A percentile compares a stretch with the other conserved stretches of the same genome.
These are phyloP conservation scores for Rubia occidens DNA, from an alignment of 305 asterid genomes.

Conservation along the genomic window DNA sequence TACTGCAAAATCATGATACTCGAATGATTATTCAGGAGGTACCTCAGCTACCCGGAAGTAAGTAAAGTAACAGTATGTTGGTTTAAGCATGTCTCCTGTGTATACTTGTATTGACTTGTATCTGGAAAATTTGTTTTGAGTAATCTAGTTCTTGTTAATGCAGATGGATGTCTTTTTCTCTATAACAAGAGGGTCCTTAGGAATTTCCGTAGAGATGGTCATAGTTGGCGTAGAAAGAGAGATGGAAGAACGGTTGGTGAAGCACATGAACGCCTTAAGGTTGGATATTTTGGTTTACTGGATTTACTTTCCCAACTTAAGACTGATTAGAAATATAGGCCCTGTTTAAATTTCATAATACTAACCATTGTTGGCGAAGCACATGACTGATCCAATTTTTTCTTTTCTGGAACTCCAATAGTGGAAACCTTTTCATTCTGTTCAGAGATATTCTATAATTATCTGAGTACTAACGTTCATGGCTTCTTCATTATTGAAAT, in stretches of 20 bases:
- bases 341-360: neutral
- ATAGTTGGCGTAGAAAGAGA: slow-evolving; percentile 79
- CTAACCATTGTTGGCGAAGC: neutral
- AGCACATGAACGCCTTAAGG: slow-evolving; percentile 98
- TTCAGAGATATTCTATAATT: neutral
- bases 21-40: slow-evolving; percentile 60
- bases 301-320: neutral
- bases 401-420: neutral
- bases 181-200: slow-evolving; percentile 79
- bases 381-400: neutral
- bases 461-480: neutral
- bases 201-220: slow-evolving; percentile 90
- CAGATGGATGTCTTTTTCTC: slow-evolving; percentile 82
- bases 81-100: neutral
- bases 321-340: neutral
- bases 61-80: slow-evolving; percentile 26
- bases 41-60: slow-evolving; percentile 74
- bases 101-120: slow-evolving; percentile 10
- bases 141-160: slow-evolving; percentile 16
- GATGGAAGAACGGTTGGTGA: slow-evolving; percentile 88
- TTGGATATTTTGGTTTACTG: slow-evolving; percentile 15
- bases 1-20: slow-evolving; percentile 59
- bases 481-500: neutral
- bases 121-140: slow-evolving; percentile 7
- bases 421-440: neutral